Conservation (phyloP, 257 asterid genomes). For the Fraxinus anomala region DNA sequence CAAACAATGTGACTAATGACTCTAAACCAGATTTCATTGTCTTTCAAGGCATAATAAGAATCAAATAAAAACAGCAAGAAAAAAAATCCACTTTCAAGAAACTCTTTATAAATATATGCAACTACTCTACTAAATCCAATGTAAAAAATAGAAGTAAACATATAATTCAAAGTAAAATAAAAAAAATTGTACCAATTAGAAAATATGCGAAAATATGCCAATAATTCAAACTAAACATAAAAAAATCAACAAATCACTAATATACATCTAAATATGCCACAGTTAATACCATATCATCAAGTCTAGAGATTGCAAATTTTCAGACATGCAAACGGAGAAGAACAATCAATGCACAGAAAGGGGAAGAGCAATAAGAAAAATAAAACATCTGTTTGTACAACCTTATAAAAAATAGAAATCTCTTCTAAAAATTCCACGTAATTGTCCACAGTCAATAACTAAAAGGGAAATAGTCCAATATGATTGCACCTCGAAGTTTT, state of each 20-base stretch:
- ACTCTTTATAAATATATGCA: not conserved
- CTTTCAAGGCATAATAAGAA: conserved; percentile 7
- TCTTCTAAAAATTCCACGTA: not conserved
- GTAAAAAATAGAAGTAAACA: too few relatives aligned
- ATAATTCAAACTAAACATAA: not conserved
- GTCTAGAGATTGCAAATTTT: not conserved
- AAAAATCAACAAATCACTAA: not conserved
- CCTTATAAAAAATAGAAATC: not conserved
- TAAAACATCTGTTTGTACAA: not conserved
- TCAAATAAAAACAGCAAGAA: conserved; percentile 6
- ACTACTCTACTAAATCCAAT: not conserved
- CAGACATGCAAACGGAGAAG: not conserved
- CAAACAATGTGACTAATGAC: conserved; percentile 1
- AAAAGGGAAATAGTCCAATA: not conserved
- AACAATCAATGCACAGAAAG: not conserved
- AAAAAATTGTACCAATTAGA: not conserved
- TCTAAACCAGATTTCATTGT: not conserved
- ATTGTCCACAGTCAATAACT: not conserved
- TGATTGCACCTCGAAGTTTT: not conserved
- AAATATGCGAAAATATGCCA: not conserved
- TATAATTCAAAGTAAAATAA: too few relatives aligned
- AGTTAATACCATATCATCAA: not conserved
- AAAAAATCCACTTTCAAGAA: conserved; percentile 7
- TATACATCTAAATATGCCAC: too few relatives aligned
- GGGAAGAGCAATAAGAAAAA: too few relatives aligned